Conservation (phyloP, 2,329 filamentous ascomycete genomes). For the Xylaria sp. region DNA sequence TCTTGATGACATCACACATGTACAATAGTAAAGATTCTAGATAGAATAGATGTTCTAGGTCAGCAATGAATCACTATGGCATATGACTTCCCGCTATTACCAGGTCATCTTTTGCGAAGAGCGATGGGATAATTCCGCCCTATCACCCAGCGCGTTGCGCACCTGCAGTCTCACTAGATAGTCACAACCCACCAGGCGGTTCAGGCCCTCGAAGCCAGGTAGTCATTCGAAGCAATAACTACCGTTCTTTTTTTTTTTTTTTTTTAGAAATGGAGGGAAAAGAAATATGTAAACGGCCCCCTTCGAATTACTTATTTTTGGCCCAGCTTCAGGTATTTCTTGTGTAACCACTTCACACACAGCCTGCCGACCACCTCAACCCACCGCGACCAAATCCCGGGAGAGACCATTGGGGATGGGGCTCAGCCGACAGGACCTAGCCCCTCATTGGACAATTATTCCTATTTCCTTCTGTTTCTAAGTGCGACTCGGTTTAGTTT, state of each 20-base stretch:
- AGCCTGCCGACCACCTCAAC: not conserved
- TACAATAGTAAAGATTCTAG: conserved; percentile 28
- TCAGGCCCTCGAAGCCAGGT: no score
- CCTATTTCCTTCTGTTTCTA: no score
- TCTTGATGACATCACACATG: conserved; percentile 14
- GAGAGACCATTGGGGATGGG: not conserved
- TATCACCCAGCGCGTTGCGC: no score
- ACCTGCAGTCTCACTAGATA: no score
- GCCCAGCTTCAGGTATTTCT: not conserved
- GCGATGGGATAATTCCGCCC: not conserved
- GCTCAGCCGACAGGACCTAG: no score
- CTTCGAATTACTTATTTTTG: not conserved
- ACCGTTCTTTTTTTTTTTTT: no score
- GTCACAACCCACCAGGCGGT: no score
- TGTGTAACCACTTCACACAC: not conserved
- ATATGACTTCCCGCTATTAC: conserved; percentile 9
- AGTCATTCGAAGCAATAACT: no score
- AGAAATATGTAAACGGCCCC: not conserved
- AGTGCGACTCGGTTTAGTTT: no score
- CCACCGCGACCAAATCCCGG: not conserved
- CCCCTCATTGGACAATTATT: no score
- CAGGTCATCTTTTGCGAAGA: not conserved
- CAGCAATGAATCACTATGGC: conserved; percentile 25
- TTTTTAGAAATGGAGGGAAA: not conserved
- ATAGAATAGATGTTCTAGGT: conserved; percentile 32